Evolutionary conservation across 352 stramenopile species (phyloP), one percentile per base, ranked within the genome.

Genomic region (Phytophthora agathidicida): DNA sequence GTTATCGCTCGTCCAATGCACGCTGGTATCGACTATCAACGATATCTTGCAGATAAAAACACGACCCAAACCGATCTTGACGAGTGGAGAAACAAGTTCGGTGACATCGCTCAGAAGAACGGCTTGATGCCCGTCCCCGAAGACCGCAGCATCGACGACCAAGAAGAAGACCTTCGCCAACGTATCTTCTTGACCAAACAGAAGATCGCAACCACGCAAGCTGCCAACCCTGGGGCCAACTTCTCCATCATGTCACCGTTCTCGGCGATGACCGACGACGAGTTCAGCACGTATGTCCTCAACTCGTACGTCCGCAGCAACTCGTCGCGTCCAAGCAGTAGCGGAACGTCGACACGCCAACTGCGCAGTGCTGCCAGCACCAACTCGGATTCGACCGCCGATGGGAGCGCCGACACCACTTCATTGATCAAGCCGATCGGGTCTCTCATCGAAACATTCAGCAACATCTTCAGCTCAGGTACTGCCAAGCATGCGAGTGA

Each of bases 221-320:
- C 31, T 28, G 46, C 60, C 17, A 80, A 88, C 39, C 69, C 77
- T 2, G 24, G 67, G 17, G 78, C 78, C 28, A 67, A 69, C 26
- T 88, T 88, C 62, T 82, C 71, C 22, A 80, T 74, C 43, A 78
- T 83, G 71, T 71, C 77, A 19, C 75, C 70, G 5, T 86, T 88
- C 37, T 70, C 67, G 26, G 47, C 62, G 2, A 37, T 73, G 49
- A 84, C 77, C 20, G 28, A 77, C 16, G 65, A 72, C 0, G 77
- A 87, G 32, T 87, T 87, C 47, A 62, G 60, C 19, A 65, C 39
- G 31, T 73, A 71, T 22, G 61, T 80, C 7, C 38, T 64, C 3
- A 81, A 81, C 61, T 71, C 68, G 36, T 73, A 73, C 46, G 32
- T 81, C 27, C 60, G 38, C 13, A 45, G 51, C 17, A 77, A 70